Evolutionary conservation across 768 basidiomycete species (phyloP), one percentile per base, ranked within the genome.

Genomic region (Lactarius pseudohatsudake): DNA sequence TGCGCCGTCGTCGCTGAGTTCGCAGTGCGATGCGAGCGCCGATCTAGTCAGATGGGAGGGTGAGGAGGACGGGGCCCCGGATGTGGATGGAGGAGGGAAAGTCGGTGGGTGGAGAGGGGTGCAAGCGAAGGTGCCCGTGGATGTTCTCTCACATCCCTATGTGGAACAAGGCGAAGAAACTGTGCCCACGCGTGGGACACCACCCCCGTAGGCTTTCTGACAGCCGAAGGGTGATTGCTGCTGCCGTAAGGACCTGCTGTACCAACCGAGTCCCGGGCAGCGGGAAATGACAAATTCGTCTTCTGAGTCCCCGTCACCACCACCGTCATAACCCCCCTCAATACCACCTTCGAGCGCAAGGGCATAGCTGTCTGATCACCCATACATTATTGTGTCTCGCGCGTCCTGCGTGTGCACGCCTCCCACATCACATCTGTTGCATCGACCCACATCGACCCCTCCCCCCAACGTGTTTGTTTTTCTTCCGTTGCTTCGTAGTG

Each of bases 1-100:
- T 20, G 79, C 84, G 7, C 81, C 84, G 36, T 86, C 87, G 11
- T 87, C 85, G 38, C 77, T 79, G 10, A 86, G 86, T 58, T 86
- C 76, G 34, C 76, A 76, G 63, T 77, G 74, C 57, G 75, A 76
- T 4, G 60, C 70, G 8, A 71, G 74, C 28, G 43, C 59, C 9
- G 66, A 67, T 41, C 28, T 71, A 26, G 40, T 62, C 26, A 20
- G 65, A 36, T 66, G 65, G 65, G 65, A 75, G 55, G 75, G 70
- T 34, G 75, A 74, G 5, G 62, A 69, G 30, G 71, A 69, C n/a
- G 43, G 41, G 16, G 10, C 26, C 1, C 34, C 69, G 16, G 41
- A 57, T 16, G 58, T 28, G 36, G 58, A 64, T 34, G 56, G 18
- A 38, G 41, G 26, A 26, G 43, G 41, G n/a, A 45, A 54, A 41